These are phyloP conservation scores for Lasiosphaeria miniovina DNA, from an alignment of 495 filamentous ascomycete genomes.

Conservation along the genomic window DNA sequence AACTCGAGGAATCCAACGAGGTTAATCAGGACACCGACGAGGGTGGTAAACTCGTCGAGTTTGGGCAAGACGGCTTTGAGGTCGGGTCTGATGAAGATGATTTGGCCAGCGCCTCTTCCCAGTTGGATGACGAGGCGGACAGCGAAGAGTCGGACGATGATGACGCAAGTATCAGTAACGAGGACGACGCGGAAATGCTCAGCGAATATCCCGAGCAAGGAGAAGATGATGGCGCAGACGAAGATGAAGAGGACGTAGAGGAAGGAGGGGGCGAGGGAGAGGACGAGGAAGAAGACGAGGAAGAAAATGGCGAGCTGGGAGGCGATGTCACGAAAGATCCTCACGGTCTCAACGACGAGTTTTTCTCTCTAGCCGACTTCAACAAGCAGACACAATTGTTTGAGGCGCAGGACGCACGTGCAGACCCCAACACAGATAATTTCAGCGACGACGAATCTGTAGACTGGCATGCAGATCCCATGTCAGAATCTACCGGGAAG, in stretches of 20 bases:
- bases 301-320: conserved; percentile 34
- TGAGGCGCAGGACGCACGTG: conserved; percentile 73
- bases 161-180: conserved; percentile 40
- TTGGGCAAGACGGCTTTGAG: conserved; percentile 50
- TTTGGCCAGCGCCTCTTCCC: conserved; percentile 18
- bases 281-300: conserved; percentile 29
- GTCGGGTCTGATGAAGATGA: conserved; percentile 37
- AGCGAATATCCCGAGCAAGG: conserved; percentile 26
- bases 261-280: conserved; percentile 28
- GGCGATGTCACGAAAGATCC: conserved; percentile 50
- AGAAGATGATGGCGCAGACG: conserved; percentile 25
- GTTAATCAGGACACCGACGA: conserved; percentile 24
- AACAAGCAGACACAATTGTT: conserved; percentile 86
- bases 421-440: conserved; percentile 57
- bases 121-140: conserved; percentile 30
- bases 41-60: conserved; percentile 32
- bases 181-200: conserved; percentile 31
- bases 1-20: conserved; percentile 39
- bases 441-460: conserved; percentile 76
- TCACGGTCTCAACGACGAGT: conserved; percentile 80
- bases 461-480: conserved; percentile 77
- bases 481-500: conserved; percentile 29
- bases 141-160: conserved; percentile 41
- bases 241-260: conserved; percentile 22
- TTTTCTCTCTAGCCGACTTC: conserved; percentile 98